phyloP scores from a whole-genome alignment of 2,329 filamentous ascomycete species.

The Aspergillus ruber region DNA sequence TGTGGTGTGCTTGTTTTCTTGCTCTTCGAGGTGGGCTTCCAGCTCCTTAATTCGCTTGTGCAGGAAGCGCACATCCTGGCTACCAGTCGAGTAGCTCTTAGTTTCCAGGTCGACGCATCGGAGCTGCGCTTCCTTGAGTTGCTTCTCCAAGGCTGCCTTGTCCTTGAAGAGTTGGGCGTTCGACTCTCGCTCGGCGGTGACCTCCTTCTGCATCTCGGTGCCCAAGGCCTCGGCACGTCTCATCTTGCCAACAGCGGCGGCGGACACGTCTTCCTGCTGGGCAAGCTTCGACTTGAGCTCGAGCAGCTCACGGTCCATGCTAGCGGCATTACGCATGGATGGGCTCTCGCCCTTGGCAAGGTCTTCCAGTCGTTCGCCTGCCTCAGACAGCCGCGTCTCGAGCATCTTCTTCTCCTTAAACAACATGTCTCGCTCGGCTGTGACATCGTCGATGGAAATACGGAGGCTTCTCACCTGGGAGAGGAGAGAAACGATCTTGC shows the following conservation, averaged over 20 bases:
- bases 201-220: slow-evolving; percentile 87
- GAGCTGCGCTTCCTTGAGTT: slow-evolving; percentile 81
- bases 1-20: slow-evolving; percentile 70
- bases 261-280: slow-evolving; percentile 86
- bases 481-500: slow-evolving; percentile 82
- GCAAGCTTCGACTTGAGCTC: slow-evolving; percentile 83
- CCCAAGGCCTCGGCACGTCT: slow-evolving; percentile 80
- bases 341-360: slow-evolving; percentile 79
- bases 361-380: slow-evolving; percentile 81
- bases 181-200: slow-evolving; percentile 74
- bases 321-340: slow-evolving; percentile 81
- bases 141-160: slow-evolving; percentile 83
- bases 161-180: slow-evolving; percentile 79
- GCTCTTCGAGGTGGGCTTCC: slow-evolving; percentile 76
- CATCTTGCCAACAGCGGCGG: slow-evolving; percentile 95
- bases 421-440: slow-evolving; percentile 76
- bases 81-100: slow-evolving; percentile 90
- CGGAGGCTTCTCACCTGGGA: slow-evolving; percentile 83
- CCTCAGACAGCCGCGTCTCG: slow-evolving; percentile 77
- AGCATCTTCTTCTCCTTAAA: slow-evolving; percentile 84
- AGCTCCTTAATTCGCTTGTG: slow-evolving; percentile 95
- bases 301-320: slow-evolving; percentile 79
- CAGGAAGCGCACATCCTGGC: slow-evolving; percentile 90
- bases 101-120: slow-evolving; percentile 90
- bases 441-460: slow-evolving; percentile 76